Evolutionary conservation across 768 basidiomycete genomes (phyloP).

Genomic region (Podaxis pistillaris): DNA sequence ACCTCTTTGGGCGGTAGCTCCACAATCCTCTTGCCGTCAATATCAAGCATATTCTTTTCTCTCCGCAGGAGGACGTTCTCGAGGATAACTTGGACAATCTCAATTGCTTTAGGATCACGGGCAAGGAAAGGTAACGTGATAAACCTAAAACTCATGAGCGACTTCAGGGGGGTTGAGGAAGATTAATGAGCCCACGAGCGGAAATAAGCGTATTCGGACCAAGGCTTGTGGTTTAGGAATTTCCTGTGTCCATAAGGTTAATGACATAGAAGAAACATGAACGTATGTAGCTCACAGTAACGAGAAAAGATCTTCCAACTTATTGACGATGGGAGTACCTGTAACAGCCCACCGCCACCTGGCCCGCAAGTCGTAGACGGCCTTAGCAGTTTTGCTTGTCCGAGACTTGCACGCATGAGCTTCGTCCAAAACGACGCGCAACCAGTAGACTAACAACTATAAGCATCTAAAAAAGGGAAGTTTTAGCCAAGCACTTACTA

Average conservation of each 20-base stretch:
- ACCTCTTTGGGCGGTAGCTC: slow-evolving; percentile 87
- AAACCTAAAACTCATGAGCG: slow-evolving; percentile 48
- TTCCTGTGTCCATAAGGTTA: slow-evolving; percentile 43
- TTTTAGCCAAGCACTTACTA: slow-evolving; percentile 37
- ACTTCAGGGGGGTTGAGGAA: neutral
- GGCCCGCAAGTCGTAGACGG: slow-evolving; percentile 81
- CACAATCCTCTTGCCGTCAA: slow-evolving; percentile 83
- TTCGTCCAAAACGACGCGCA: slow-evolving; percentile 85
- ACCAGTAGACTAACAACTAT: slow-evolving; percentile 63
- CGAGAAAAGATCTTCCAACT: slow-evolving; percentile 88
- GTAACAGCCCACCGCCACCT: slow-evolving; percentile 89
- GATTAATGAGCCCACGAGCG: slow-evolving; percentile 58
- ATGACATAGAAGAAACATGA: neutral
- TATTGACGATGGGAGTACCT: slow-evolving; percentile 95
- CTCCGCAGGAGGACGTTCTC: slow-evolving; percentile 84
- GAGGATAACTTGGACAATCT: slow-evolving; percentile 92
- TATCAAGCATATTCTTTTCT: slow-evolving; percentile 91
- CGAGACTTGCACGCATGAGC: slow-evolving; percentile 95
- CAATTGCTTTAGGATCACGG: slow-evolving; percentile 88
- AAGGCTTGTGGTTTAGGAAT: slow-evolving; percentile 76
- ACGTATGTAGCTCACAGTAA: slow-evolving; percentile 48
- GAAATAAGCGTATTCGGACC: slow-evolving; percentile 87
- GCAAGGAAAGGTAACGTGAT: slow-evolving; percentile 91
- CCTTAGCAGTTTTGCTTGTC: slow-evolving; percentile 81
- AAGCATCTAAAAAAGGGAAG: slow-evolving; percentile 2